Evolutionary conservation across 2,329 filamentous ascomycete genomes (phyloP), one percentile per base, ranked within the genome.

Genomic region (Hortaea werneckii): DNA sequence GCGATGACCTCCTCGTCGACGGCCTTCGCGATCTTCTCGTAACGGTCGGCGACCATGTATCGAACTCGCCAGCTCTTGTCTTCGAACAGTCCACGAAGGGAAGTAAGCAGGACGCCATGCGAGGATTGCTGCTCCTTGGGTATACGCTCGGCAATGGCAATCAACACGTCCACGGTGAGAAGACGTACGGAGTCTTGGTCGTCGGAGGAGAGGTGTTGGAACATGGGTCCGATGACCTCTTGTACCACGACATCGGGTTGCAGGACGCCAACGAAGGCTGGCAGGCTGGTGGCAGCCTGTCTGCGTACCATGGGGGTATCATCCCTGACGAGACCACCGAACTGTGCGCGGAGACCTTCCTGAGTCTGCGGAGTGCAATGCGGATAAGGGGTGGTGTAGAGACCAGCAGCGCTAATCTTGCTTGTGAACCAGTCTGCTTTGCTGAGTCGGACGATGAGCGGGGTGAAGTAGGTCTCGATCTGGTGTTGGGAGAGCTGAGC

Each of bases 371-470:
- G 78, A 45, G 87, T 84, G 49, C 92, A 87, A 74, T 94, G 94
- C 61, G 82, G 84, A 75, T 98, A 98, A 54, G 92, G 90, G 41
- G 82, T 80, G 65, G 86, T 92, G 74, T 90, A 98, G 52, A 98
- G 83, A 52, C 92, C 92, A 54, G 90, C 95, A 52, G 90, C 92
- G 29, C 92, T 98, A 54, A 98, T 92, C 73, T 96, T 98, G 54
- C 92, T 96, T 47, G 92, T 98, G 70, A 98, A 98, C 92, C 92
- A 98, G 72, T 98, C 92, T 70, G 92, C 92, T 78, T 96, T 98
- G 55, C 92, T 94, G 51, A 98, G 85, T 64, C 92, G 87, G 63
- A 94, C 80, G 49, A 89, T 89, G 63, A 98, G 83, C 51, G 92
- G 92, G 58, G 98, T 90, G 72, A 96, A 96, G 70, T 89, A 86